phyloP scores from a whole-genome alignment of 257 asterid genomes.

The Solanum chmielewskii region DNA sequence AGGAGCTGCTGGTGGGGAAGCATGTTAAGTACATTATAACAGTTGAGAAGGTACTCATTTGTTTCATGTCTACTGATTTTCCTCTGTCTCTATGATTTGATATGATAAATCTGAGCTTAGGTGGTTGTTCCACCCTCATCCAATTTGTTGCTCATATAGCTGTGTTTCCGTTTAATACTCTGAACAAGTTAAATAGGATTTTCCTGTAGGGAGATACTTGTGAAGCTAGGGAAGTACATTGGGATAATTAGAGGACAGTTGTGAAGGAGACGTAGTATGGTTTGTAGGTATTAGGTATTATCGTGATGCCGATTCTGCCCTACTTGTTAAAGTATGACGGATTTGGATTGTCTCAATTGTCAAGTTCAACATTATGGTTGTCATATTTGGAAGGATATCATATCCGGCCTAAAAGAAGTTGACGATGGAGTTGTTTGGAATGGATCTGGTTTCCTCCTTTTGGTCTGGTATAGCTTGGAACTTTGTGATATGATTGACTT shows the following conservation, averaged over 20 bases:
- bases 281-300: background rate
- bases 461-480: background rate
- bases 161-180: background rate
- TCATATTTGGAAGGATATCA: background rate
- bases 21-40: constrained; percentile 12
- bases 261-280: background rate
- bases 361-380: background rate
- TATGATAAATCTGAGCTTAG: background rate
- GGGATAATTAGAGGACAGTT: background rate
- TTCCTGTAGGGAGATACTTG: background rate
- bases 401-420: background rate
- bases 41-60: constrained; percentile 13
- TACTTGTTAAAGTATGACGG: background rate
- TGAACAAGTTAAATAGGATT: background rate
- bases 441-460: background rate
- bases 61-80: background rate
- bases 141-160: too few species aligned
- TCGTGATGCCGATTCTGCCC: background rate
- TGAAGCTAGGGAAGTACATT: background rate
- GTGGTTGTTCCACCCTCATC: background rate
- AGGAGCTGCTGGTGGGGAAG: constrained; percentile 9
- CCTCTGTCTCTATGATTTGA: background rate
- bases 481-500: background rate
- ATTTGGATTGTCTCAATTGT: background rate
- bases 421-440: background rate